Conservation (phyloP, 768 basidiomycete genomes). For the Trametes sanguinea region DNA sequence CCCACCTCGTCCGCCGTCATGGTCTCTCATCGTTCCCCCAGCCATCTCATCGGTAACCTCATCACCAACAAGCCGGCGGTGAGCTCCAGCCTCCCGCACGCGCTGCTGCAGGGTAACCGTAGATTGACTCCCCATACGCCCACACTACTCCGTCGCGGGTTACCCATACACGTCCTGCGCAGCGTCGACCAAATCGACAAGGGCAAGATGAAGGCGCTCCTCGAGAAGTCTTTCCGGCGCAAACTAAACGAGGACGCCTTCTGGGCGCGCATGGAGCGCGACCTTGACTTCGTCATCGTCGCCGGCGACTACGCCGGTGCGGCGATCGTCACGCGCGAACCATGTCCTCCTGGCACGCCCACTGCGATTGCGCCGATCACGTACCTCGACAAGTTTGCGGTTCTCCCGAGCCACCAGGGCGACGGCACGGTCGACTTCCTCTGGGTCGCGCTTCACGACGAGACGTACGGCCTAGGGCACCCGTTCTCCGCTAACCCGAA, state of each 20-base stretch:
- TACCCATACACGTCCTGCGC: slow-evolving; percentile 83
- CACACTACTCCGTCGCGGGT: slow-evolving; percentile 86
- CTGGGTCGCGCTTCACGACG: slow-evolving; percentile 98
- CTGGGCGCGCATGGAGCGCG: slow-evolving; percentile 72
- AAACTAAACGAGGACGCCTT: slow-evolving; percentile 72
- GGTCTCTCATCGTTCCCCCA: slow-evolving; percentile 96
- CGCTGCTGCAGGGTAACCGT: slow-evolving; percentile 83
- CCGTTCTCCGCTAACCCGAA: slow-evolving; percentile 94
- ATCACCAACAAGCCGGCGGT: slow-evolving; percentile 98
- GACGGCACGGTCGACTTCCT: slow-evolving; percentile 99
- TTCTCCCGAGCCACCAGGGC: slow-evolving; percentile 91
- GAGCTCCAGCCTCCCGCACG: slow-evolving; percentile 93
- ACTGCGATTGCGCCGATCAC: slow-evolving; percentile 54
- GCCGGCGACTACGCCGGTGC: slow-evolving; percentile 96
- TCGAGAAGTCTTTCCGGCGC: slow-evolving; percentile 86
- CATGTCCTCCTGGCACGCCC: slow-evolving; percentile 32
- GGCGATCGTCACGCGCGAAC: slow-evolving; percentile 82
- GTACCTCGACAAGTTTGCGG: slow-evolving; percentile 98
- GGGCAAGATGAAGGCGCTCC: slow-evolving; percentile 70
- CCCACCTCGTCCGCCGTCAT: slow-evolving; percentile 91
- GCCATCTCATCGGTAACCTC: slow-evolving; percentile 92
- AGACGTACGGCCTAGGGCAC: slow-evolving; percentile 94
- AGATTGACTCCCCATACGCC: slow-evolving; percentile 90
- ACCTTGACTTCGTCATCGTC: slow-evolving; percentile 89
- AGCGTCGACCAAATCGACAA: slow-evolving; percentile 70